Evolutionary conservation across 768 basidiomycete genomes (phyloP).

Genomic region (Strobilomyces dryophilus): DNA sequence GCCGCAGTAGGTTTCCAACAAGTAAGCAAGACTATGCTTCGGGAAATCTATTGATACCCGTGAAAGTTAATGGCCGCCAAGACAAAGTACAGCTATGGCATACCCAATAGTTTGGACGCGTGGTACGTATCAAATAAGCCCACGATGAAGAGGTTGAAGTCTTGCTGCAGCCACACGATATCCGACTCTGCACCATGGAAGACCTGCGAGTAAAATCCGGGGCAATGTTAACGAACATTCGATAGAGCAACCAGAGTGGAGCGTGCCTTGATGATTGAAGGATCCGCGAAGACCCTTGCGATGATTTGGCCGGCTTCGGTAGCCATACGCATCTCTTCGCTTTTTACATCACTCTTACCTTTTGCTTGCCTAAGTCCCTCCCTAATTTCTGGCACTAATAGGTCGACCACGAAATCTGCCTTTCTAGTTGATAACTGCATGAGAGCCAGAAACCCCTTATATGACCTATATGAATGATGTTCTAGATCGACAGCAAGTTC

Average conservation of each 20-base stretch:
- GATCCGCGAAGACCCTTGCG: slow-evolving; percentile 60
- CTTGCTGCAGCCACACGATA: slow-evolving; percentile 93
- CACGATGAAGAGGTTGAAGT: slow-evolving; percentile 91
- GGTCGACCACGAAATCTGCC: slow-evolving; percentile 85
- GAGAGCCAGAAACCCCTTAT: slow-evolving; percentile 83
- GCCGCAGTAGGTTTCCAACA: slow-evolving; percentile 86
- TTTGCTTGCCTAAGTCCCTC: slow-evolving; percentile 72
- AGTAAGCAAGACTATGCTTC: slow-evolving; percentile 75
- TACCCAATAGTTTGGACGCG: slow-evolving; percentile 82
- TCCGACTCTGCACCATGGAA: slow-evolving; percentile 95
- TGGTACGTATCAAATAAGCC: slow-evolving; percentile 98
- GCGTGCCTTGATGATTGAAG: slow-evolving; percentile 76
- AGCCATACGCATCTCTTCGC: slow-evolving; percentile 15
- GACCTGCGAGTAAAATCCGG: slow-evolving; percentile 44
- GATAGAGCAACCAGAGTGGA: background rate
- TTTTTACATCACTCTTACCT: slow-evolving; percentile 7
- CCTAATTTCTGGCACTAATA: slow-evolving; percentile 57
- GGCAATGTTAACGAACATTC: background rate
- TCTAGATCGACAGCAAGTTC: slow-evolving; percentile 95
- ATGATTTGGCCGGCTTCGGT: slow-evolving; percentile 45
- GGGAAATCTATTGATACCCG: slow-evolving; percentile 57
- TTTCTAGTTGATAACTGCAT: slow-evolving; percentile 88
- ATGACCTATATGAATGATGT: slow-evolving; percentile 86
- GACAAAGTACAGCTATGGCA: background rate
- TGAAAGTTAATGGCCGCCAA: background rate